phyloP scores from a whole-genome alignment of 169 alveolate genomes.

The Plasmodium sp. region DNA sequence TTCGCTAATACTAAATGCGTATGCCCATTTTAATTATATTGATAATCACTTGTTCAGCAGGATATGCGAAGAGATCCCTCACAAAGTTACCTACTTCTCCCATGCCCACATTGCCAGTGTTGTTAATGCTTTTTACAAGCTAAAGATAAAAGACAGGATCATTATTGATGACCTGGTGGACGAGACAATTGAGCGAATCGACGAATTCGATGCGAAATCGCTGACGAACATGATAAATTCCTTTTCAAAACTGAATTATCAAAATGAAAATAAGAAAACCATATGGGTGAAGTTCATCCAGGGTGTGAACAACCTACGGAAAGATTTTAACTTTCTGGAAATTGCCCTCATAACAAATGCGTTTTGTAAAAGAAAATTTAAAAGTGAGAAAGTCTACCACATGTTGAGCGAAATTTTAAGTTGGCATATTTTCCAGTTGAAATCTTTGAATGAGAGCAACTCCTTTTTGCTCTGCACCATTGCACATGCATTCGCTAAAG shows the following conservation, averaged over 20 bases:
- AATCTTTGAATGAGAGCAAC: conserved; percentile 27
- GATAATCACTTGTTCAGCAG: conserved; percentile 63
- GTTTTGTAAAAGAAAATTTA: conserved; percentile 45
- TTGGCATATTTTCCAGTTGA: conserved; percentile 25
- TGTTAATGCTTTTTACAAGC: conserved; percentile 53
- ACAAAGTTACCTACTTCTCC: conserved; percentile 50
- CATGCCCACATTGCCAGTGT: conserved; percentile 54
- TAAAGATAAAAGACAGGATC: conserved; percentile 61
- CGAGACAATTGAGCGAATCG: conserved; percentile 52
- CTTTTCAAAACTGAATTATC: conserved; percentile 53
- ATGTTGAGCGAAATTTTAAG: conserved; percentile 22
- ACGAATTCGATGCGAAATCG: conserved; percentile 66
- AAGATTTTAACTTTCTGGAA: conserved; percentile 58
- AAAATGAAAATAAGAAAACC: conserved; percentile 32
- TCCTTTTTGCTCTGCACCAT: conserved; percentile 50
- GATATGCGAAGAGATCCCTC: conserved; percentile 76
- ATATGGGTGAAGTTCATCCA: conserved; percentile 48
- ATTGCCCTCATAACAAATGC: conserved; percentile 40
- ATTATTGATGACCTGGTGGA: conserved; percentile 55
- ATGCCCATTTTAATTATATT: conserved; percentile 57
- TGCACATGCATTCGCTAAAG: conserved; percentile 41
- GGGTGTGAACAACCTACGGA: conserved; percentile 36
- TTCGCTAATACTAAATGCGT: conserved; percentile 65
- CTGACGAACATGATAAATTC: conserved; percentile 50
- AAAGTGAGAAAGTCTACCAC: conserved; percentile 24